phyloP scores from a whole-genome alignment of 176 grass and related monocot genomes.

The Microstegium vimineum region DNA sequence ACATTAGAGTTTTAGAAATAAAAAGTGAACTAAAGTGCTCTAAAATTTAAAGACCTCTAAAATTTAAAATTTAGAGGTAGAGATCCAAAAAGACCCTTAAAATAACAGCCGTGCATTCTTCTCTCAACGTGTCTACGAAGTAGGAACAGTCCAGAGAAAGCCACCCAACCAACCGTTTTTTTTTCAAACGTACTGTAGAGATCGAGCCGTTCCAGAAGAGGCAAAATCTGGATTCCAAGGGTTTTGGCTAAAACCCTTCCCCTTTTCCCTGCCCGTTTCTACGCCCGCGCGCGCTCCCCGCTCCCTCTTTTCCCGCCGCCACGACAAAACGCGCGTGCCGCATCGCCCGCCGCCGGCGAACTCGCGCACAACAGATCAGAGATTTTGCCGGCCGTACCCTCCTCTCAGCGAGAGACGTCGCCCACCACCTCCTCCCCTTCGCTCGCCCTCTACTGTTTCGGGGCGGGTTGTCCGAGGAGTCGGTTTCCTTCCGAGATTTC shows the following conservation, averaged over 20 bases:
- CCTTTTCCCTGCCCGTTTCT: background rate
- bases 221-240: background rate
- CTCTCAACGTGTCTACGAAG: too few species aligned
- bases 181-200: too few species aligned
- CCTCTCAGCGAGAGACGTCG: background rate
- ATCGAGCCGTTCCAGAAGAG: background rate
- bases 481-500: background rate
- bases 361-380: background rate
- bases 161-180: too few species aligned
- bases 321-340: background rate
- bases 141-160: too few species aligned
- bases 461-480: background rate
- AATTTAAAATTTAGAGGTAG: too few species aligned
- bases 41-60: too few species aligned
- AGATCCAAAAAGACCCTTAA: too few species aligned
- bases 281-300: background rate
- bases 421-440: background rate
- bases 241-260: too few species aligned
- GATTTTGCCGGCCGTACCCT: background rate
- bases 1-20: too few species aligned
- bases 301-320: constrained; percentile 25
- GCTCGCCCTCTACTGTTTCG: background rate
- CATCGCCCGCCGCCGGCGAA: constrained; percentile 8
- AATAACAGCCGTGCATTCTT: too few species aligned
- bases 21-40: too few species aligned